These are phyloP conservation scores for Spencermartinsiella europaea DNA, from an alignment of 805 yeast species.

Conservation along the genomic window DNA sequence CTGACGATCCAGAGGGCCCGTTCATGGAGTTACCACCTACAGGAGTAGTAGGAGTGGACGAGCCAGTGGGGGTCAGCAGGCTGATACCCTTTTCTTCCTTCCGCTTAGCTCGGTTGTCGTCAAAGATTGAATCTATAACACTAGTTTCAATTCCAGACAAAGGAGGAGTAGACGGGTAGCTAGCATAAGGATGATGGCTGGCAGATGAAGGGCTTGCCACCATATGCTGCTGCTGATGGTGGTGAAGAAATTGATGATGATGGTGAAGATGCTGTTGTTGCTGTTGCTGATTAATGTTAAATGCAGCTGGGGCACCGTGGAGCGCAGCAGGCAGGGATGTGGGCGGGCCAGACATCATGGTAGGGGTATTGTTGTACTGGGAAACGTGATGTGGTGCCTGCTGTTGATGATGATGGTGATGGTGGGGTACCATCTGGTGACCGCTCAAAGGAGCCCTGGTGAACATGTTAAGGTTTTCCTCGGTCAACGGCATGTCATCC, in stretches of 20 bases:
- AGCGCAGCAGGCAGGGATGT: neutral
- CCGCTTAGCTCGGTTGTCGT: neutral
- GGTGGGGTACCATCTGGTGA: conserved; percentile 19
- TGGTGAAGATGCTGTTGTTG: conserved; percentile 2
- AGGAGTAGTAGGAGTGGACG: conserved; percentile 7
- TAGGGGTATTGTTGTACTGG: neutral
- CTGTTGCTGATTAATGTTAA: neutral
- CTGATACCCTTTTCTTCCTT: neutral
- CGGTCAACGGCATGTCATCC: conserved; percentile 9
- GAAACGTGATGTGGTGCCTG: conserved; percentile 1
- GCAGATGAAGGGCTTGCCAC: neutral
- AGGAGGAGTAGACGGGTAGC: neutral
- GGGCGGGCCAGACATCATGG: neutral
- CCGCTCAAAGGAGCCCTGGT: conserved; percentile 16
- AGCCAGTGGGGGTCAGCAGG: neutral
- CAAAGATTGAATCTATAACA: neutral
- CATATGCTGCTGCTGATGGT: conserved; percentile 5
- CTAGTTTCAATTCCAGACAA: neutral
- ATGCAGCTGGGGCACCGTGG: neutral
- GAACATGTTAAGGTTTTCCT: conserved; percentile 6
- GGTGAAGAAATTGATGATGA: conserved; percentile 3
- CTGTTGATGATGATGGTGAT: conserved; percentile 13
- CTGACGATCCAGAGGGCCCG: conserved; percentile 19
- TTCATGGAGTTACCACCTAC: conserved; percentile 1
- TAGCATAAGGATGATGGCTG: neutral